Evolutionary conservation across 345 rosid genomes (phyloP), one percentile per base, ranked within the genome.

Genomic region (Citrus australasica): DNA sequence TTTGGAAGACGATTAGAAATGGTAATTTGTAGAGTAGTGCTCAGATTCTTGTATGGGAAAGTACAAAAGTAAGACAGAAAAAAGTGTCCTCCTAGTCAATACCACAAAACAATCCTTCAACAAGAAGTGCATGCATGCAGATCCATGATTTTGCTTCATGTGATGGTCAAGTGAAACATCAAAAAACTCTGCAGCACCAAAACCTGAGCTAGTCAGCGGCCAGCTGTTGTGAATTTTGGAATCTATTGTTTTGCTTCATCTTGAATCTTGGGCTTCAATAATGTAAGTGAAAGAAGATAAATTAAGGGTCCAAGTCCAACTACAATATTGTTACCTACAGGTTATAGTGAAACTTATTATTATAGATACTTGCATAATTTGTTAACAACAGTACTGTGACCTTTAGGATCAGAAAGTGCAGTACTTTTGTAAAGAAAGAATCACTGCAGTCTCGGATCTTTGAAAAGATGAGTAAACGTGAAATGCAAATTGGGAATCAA

Each of bases 361-460:
- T 35, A 24, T 13, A 68, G 14, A 13, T 4, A 37, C 25, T 38
- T 24, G 21, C 30, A 24, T 24, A 68, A 42, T 68, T 46, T 10
- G 66, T 33, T 27, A 53, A 71, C 21, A 25, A 21, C 60, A 28
- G 28, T 64, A 28, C 70, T 60, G 74, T 21, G 32, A 76, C 59
- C 65, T 72, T 71, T 17, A 25, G 35, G 7, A 60, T n/a, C 62
- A 51, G 42, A 75, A 64, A 62, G 38, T 67, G 78, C 67, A 69
- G 58, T 79, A 38, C 46, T 75, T 74, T 82, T 73, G 38, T 6
- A 53, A 73, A 79, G 72, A 77, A 79, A 78, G 53, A 67, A 73
- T 81, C 82, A 75, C 83, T 61, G 76, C 84, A 83, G 78, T 78
- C 83, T 72, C 71, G 35, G 79, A 66, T 65, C 83, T 75, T 78